Conservation (phyloP, 1,284 basidiomycete species). For the Marasmius sp. region DNA sequence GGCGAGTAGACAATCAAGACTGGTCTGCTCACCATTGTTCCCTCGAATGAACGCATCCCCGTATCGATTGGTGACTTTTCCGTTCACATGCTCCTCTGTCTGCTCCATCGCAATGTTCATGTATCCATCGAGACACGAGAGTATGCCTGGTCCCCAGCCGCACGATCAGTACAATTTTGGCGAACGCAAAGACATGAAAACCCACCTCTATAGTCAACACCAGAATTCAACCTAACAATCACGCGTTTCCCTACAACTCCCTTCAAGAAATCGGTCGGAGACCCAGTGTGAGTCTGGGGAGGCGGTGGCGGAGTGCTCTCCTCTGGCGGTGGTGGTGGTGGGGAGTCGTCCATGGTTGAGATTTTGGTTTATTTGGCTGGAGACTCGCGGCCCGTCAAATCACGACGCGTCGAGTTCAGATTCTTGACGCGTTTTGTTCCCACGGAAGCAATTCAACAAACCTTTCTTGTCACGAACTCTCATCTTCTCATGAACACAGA, state of each 20-base stretch:
- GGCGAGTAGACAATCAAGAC: conserved; percentile 29
- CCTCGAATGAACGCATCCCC: conserved; percentile 96
- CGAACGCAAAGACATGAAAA: conserved; percentile 7
- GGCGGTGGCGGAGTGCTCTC: conserved; percentile 49
- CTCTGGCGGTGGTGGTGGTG: conserved; percentile 38
- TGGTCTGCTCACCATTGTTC: conserved; percentile 81
- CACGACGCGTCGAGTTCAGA: not conserved
- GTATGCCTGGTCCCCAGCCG: conserved; percentile 58
- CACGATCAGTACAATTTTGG: not conserved
- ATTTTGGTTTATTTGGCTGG: not conserved
- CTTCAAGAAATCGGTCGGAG: conserved; percentile 89
- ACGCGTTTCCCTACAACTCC: conserved; percentile 95
- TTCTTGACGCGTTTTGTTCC: not conserved
- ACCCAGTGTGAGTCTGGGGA: conserved; percentile 57
- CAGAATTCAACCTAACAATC: conserved; percentile 92
- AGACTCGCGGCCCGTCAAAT: not conserved
- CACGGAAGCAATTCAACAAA: not conserved
- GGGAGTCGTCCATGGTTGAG: conserved; percentile 28
- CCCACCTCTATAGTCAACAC: conserved; percentile 93
- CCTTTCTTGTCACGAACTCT: not conserved
- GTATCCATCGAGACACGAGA: conserved; percentile 97
- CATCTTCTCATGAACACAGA: not conserved
- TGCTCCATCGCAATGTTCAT: conserved; percentile 99
- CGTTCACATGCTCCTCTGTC: conserved; percentile 93
- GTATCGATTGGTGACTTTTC: conserved; percentile 82